Base-by-base conservation (phyloP, 2,329 filamentous ascomycete species). In the Phoma sp. region DNA sequence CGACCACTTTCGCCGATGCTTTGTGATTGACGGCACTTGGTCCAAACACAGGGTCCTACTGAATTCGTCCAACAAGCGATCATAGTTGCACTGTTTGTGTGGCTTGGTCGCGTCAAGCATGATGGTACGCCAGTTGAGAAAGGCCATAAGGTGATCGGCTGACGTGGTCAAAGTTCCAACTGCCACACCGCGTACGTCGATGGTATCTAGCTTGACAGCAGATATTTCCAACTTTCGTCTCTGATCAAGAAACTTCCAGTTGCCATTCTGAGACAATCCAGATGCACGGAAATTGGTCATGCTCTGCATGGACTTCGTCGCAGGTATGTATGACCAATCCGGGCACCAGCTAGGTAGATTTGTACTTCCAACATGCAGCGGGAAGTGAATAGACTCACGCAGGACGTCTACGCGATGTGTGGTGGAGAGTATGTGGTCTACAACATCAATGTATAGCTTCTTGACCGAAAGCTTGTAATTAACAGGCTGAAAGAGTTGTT, bases 301-400 rank as follows among this genome's bases (percentile, higher is more conserved):
- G 2, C 7, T 14, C 25, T 14, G 13, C 4, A 47, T 11, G 1
- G 45, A 27, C 4, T 13, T 47, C 2, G 36, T 33, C 1, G 9
- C 40, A 1, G 47, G 40, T 1, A 50, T 38, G 14, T 50, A 39
- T 2, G 10, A 50, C 47, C 47, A 50, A 10, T 44, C 40, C 3
- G 47, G 47, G 11, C 47, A 50, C 47, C 40, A 50, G 3, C 10
- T 39, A 1, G 47, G 47, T 11, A 50, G 33, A 7, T 25, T 22
- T 2, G 40, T 11, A 8, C n/a, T 24, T 7, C 35, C 27, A 18
- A 23, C 24, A 8, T 51, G 35, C 13, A 51, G 2, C 7, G 47
- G 47, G 5, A 45, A 51, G 11, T 51, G 47, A 2, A 51, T 45
- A 0, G 33, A 11, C n/a, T 51, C 47, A 2, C 47, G 11, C 2